Base-by-base conservation (phyloP, 2,329 filamentous ascomycete genomes). In the Monilinia vaccinii-corymbosi region DNA sequence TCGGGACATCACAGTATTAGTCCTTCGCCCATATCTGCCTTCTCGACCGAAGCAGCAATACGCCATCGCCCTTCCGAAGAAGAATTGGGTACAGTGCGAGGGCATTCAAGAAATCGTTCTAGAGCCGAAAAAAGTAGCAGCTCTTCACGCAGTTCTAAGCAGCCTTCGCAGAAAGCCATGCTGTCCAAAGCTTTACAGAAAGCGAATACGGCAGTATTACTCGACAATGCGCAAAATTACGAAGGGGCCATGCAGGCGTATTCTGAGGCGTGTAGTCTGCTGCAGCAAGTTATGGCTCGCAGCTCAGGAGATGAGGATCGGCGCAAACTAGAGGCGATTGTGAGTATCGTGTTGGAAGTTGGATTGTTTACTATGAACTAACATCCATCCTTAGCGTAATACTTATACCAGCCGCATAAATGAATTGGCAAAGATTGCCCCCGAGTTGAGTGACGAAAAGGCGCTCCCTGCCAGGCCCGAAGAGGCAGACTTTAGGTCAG, bases 211-310 rank as follows among this genome's bases (percentile, higher is more conserved):
- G 94, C 94, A 25, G 94, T 99, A 31, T 82, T 97, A 66, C 82
- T 99, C 45, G 94, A 99, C 75, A 97, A 97, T 81, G 91, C 91
- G 16, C 89, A 94, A 69, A 96, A 97, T 70, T 93, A 94, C 64
- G 89, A 93, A 72, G 91, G 90, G 45, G 94, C 94, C 21, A 86
- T 95, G 71, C 84, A 91, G 69, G 91, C 93, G 16, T 99, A 99
- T 72, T 80, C 83, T 13, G 94, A 99, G 74, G 94, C 95, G 4
- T 99, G 94, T 71, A 83, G 86, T 59, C 78, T 99, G 61, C 77
- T 99, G 58, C 87, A 93, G 66, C 86, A 95, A 69, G 94, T 99
- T 5, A 88, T 99, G 76, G 77, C 86, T 60, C 85, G 89, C 68
- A 97, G 91, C 61, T 86, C 86, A 13, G 90, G 87, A 8, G 86